These are phyloP conservation scores for Pezicula carpinea DNA, from an alignment of 2,329 filamentous ascomycete genomes.

Conservation along the genomic window DNA sequence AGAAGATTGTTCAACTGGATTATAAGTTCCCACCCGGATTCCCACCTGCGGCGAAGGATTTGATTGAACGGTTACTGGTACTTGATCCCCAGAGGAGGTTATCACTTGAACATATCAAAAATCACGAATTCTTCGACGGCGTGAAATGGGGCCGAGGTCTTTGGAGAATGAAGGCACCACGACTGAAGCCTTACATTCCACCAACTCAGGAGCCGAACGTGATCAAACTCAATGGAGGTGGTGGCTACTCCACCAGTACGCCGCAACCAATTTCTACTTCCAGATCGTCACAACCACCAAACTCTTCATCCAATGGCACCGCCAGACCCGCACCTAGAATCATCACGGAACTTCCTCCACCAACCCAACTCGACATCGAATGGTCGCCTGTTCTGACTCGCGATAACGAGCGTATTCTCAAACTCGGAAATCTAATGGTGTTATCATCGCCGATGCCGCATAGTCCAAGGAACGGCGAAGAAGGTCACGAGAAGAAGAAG, in stretches of 20 bases:
- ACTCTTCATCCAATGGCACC: constrained; percentile 32
- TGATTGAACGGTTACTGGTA: constrained; percentile 86
- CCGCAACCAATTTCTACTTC: constrained; percentile 22
- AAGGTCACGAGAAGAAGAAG: constrained; percentile 86
- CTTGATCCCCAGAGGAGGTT: constrained; percentile 79
- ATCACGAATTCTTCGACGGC: constrained; percentile 91
- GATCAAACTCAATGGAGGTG: constrained; percentile 61
- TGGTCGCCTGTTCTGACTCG: constrained; percentile 94
- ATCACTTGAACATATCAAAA: constrained; percentile 94
- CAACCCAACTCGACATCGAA: constrained; percentile 93
- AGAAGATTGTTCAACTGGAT: constrained; percentile 93
- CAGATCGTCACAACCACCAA: constrained; percentile 29
- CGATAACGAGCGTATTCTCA: constrained; percentile 89
- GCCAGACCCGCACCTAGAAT: constrained; percentile 66
- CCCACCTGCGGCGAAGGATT: constrained; percentile 76
- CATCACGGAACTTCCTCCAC: constrained; percentile 94
- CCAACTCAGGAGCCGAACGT: constrained; percentile 67
- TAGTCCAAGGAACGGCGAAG: constrained; percentile 65
- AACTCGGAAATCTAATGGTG: constrained; percentile 86
- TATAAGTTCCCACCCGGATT: constrained; percentile 92
- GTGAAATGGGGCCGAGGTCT: constrained; percentile 77
- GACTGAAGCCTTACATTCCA: constrained; percentile 78
- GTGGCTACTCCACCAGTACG: constrained; percentile 24
- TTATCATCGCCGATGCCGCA: constrained; percentile 72
- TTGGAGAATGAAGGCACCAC: constrained; percentile 87